phyloP scores from a whole-genome alignment of 1,284 basidiomycete genomes.

The Microbotryum intermedium region DNA sequence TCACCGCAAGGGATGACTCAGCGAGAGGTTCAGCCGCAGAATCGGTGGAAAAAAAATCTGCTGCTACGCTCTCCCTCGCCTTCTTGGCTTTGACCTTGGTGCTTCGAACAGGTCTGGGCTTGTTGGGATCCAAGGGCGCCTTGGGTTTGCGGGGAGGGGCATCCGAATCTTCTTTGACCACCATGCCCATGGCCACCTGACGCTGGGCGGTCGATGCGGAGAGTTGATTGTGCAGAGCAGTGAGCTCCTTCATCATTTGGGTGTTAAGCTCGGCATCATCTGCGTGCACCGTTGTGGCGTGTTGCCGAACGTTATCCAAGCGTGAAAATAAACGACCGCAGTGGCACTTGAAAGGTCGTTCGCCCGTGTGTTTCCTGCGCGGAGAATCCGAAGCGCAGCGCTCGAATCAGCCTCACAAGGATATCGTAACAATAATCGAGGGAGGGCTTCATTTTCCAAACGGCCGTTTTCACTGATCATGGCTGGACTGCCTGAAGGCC shows the following conservation, averaged over 20 bases:
- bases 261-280: conserved; percentile 79
- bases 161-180: conserved; percentile 10
- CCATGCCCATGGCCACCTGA: conserved; percentile 25
- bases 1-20: too few species aligned
- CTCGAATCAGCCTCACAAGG: too few species aligned
- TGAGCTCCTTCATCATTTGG: conserved; percentile 21
- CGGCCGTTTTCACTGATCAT: too few species aligned
- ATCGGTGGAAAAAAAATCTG: too few species aligned
- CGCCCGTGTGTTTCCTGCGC: conserved; percentile 87
- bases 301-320: conserved; percentile 91
- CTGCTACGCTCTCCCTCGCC: too few species aligned
- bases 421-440: neutral
- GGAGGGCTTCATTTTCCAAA: neutral
- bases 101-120: too few species aligned
- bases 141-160: neutral
- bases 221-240: conserved; percentile 27
- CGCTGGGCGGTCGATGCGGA: conserved; percentile 15
- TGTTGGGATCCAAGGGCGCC: neutral
- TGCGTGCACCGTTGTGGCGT: conserved; percentile 89
- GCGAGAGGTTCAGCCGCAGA: too few species aligned
- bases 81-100: too few species aligned
- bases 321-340: conserved; percentile 92
- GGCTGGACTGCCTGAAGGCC: too few species aligned
- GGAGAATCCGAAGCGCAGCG: neutral
- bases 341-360: conserved; percentile 86